These are phyloP conservation scores for Hypericum perforatum DNA, from an alignment of 345 rosid genomes.

Conservation along the genomic window DNA sequence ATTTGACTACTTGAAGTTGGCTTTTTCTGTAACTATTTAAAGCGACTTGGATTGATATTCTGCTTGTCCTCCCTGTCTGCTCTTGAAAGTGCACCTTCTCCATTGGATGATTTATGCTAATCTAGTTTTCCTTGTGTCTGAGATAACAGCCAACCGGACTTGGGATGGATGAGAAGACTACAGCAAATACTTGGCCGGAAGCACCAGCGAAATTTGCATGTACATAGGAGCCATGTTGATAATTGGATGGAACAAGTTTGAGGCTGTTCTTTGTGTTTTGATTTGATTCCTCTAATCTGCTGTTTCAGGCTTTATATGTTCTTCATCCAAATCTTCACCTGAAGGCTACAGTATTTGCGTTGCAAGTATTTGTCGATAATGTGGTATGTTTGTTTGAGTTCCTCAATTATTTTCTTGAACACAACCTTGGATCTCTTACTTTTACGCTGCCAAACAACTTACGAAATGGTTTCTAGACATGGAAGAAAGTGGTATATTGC, in stretches of 20 bases:
- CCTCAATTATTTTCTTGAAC: neutral
- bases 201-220: slow-evolving; percentile 85
- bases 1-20: neutral
- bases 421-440: neutral
- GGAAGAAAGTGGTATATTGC: slow-evolving; percentile 93
- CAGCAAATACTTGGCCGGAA: slow-evolving; percentile 90
- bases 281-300: slow-evolving; percentile 10
- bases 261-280: neutral
- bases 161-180: slow-evolving; percentile 92
- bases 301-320: slow-evolving; percentile 70
- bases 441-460: slow-evolving; percentile 1
- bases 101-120: no score
- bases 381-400: slow-evolving; percentile 38
- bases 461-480: slow-evolving; percentile 39
- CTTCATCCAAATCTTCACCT: slow-evolving; percentile 89
- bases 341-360: slow-evolving; percentile 65
- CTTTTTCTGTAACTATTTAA: no score
- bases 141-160: slow-evolving; percentile 62
- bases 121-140: neutral
- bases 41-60: no score
- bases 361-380: slow-evolving; percentile 67
- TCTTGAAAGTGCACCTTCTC: no score
- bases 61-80: no score
- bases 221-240: slow-evolving; percentile 20
- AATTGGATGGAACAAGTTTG: neutral